These are phyloP conservation scores for Vitis hybrid DNA, from an alignment of 177 flowering plant genomes.

Conservation along the genomic window DNA sequence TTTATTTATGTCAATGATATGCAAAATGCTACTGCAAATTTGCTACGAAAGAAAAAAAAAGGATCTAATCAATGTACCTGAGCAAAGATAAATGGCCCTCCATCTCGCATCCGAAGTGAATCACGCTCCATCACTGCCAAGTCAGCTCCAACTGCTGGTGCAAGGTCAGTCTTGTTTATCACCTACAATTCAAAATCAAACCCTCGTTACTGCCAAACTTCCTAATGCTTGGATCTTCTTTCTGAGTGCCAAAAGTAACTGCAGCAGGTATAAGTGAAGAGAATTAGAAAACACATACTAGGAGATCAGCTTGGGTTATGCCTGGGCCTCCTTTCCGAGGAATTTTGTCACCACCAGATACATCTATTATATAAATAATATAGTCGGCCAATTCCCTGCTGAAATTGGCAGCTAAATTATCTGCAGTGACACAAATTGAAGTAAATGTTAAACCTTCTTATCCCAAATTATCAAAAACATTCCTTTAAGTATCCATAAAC, in stretches of 20 bases:
- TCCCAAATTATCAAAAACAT: too few relatives aligned
- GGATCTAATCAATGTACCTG: slow-evolving; percentile 51
- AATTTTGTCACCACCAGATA: slow-evolving; percentile 95
- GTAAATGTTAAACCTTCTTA: not conserved
- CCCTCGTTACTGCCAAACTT: not conserved
- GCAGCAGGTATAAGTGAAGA: not conserved
- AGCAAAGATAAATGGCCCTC: slow-evolving; percentile 96
- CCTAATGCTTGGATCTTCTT: not conserved
- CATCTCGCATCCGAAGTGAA: slow-evolving; percentile 95
- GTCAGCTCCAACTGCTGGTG: slow-evolving; percentile 93
- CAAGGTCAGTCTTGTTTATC: slow-evolving; percentile 97
- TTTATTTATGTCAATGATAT: not conserved
- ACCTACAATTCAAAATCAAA: slow-evolving; percentile 43
- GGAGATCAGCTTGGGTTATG: slow-evolving; percentile 95
- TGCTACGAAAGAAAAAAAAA: not conserved
- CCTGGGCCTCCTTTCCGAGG: slow-evolving; percentile 99
- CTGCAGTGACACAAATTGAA: slow-evolving; percentile 44
- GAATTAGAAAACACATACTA: slow-evolving; percentile 45
- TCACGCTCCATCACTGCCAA: slow-evolving; percentile 91
- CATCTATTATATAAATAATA: slow-evolving; percentile 93
- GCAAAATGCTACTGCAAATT: not conserved
- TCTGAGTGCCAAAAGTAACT: not conserved
- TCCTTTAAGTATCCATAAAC: too few relatives aligned
- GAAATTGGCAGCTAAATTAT: slow-evolving; percentile 95
- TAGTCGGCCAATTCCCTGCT: slow-evolving; percentile 97